Base-by-base conservation (phyloP, 192 early-diverging fungal species). In the Coemansia sp. region DNA sequence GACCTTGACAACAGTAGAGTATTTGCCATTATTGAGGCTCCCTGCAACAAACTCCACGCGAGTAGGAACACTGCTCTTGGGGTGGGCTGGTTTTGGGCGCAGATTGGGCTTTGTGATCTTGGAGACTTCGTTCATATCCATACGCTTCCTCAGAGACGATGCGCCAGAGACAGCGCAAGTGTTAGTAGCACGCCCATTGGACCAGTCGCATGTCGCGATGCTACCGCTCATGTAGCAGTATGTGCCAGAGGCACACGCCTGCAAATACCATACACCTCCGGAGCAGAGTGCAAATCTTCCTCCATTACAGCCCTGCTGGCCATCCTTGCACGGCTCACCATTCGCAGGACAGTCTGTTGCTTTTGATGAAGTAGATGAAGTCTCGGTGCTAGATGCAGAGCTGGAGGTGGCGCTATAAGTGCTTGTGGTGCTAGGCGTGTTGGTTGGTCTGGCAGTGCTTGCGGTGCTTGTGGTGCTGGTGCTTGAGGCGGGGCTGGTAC, bases 201-300 rank as follows among this genome's bases (percentile, higher is more conserved):
- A 21, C 78, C 78, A 81, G 48, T 76, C 78, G 39, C 78, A 81
- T 14, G 74, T 72, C 1, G 78, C 78, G 1, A 43, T 64, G 24
- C 36, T 52, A 12, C 73, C 67, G 41, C 49, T 83, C 30, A 78
- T 52, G 38, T 75, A 69, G 66, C 86, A 87, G 30, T 68, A 67
- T 14, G 81, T 83, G 20, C 85, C 83, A 5, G 75, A 33, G 4
- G 77, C 72, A 51, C 86, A 87, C 10, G 73, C 12, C 23, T 66
- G 56, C 4, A 80, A 53, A 18, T 73, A 69, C 86, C 86, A 87
- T 10, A 33, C 23, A 12, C 83, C 83, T n/a, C 75, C 60, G 26
- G 76, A 55, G 65, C 87, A 88, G 15, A 84, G 44, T 15, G 77
- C 87, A 72, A 73, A 85, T 12, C 60, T 64, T 18, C 60, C 60